Percentiles rank a stretch among this genome's conserved stretches.
Conservation (phyloP, 2,329 filamentous ascomycete genomes). For the Monilinia fructicola region DNA sequence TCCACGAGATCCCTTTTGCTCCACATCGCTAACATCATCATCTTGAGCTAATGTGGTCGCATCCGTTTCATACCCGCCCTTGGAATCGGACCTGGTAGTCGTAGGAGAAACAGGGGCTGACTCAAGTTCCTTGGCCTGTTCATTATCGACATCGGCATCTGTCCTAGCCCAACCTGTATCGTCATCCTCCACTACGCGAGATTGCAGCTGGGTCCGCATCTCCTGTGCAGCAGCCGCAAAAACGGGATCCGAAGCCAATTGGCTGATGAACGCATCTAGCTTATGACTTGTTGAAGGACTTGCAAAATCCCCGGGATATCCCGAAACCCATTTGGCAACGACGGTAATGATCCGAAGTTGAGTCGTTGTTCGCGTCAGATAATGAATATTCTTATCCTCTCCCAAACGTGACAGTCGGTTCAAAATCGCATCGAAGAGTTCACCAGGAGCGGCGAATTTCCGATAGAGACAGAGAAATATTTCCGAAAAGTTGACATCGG, state of each 20-base stretch:
- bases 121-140: conserved; percentile 29
- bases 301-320: conserved; percentile 92
- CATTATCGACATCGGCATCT: conserved; percentile 57
- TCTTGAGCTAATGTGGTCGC: conserved; percentile 7
- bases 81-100: conserved; percentile 27
- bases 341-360: conserved; percentile 83
- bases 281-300: conserved; percentile 69
- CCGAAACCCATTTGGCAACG: conserved; percentile 82
- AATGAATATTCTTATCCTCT: conserved; percentile 63
- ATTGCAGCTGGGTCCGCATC: conserved; percentile 75
- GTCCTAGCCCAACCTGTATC: conserved; percentile 89
- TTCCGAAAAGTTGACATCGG: conserved; percentile 84
- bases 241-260: conserved; percentile 73
- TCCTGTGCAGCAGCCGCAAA: conserved; percentile 84
- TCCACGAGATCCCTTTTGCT: conserved; percentile 32
- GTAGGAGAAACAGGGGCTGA: conserved; percentile 32
- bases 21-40: conserved; percentile 33
- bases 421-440: conserved; percentile 76
- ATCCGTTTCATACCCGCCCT: conserved; percentile 20
- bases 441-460: conserved; percentile 81
- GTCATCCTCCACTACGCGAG: conserved; percentile 76
- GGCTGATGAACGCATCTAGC: conserved; percentile 71
- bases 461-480: conserved; percentile 92
- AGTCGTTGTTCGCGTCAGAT: conserved; percentile 73
- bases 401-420: conserved; percentile 70